Percentiles rank a stretch among this genome's conserved stretches.
phyloP scores from a whole-genome alignment of 768 basidiomycete species.

The Chalciporus chontae region DNA sequence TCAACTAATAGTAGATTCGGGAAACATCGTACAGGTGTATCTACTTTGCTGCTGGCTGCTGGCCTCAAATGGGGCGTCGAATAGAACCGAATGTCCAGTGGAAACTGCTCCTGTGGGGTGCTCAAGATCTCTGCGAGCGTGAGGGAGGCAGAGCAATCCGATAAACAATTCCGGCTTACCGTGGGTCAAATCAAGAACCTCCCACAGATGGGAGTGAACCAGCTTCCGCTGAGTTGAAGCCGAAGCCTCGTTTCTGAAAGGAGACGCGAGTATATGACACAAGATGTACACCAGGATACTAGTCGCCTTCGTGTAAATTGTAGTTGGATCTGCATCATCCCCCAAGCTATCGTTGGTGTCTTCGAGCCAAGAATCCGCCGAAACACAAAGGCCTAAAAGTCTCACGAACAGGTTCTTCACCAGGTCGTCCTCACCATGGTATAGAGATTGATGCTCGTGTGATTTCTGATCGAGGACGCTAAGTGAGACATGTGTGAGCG shows the following conservation, averaged over 20 bases:
- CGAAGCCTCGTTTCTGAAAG: constrained; percentile 16
- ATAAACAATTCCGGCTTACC: constrained; percentile 2
- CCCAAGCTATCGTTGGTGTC: constrained; percentile 37
- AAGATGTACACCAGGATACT: constrained; percentile 43
- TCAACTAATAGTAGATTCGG: neutral
- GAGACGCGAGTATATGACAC: constrained; percentile 29
- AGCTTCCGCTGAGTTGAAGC: constrained; percentile 15
- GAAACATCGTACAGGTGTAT: constrained; percentile 31
- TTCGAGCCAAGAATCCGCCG: constrained; percentile 59
- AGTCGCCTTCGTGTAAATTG: constrained; percentile 47
- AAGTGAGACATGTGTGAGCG: constrained; percentile 50
- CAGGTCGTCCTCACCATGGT: constrained; percentile 41
- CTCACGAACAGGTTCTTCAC: constrained; percentile 48
- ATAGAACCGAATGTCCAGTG: constrained; percentile 40
- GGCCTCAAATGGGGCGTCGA: constrained; percentile 34
- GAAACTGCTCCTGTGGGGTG: constrained; percentile 34
- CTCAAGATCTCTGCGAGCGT: constrained; percentile 33
- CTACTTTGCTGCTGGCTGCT: constrained; percentile 28
- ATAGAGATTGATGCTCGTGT: constrained; percentile 49
- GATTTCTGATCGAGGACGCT: constrained; percentile 52
- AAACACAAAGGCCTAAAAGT: constrained; percentile 50
- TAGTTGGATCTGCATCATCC: constrained; percentile 42
- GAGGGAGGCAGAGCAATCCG: neutral
- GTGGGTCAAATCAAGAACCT: constrained; percentile 13
- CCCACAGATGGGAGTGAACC: constrained; percentile 21